Conservation (phyloP, 2,329 filamentous ascomycete species). For the Pochonia chlamydosporia region DNA sequence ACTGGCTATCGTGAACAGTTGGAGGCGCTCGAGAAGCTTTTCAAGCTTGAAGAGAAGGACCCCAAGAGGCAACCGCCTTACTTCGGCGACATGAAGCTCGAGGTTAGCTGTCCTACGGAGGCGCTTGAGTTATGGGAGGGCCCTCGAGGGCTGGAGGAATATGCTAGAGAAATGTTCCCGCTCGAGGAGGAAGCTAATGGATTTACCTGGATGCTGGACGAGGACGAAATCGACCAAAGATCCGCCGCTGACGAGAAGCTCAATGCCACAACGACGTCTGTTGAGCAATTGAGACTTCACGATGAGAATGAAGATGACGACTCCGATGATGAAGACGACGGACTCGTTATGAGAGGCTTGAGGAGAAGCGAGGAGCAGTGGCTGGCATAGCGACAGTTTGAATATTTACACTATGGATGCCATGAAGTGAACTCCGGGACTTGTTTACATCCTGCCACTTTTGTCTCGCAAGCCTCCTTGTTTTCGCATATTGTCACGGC, state of each 20-base stretch:
- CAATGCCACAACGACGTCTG: slow-evolving; percentile 27
- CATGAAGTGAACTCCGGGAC: slow-evolving; percentile 5
- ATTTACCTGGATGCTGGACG: slow-evolving; percentile 79
- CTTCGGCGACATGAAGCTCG: slow-evolving; percentile 53
- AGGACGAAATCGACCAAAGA: slow-evolving; percentile 33
- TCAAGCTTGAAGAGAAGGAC: slow-evolving; percentile 45
- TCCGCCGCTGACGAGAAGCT: slow-evolving; percentile 28
- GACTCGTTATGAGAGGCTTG: slow-evolving; percentile 49
- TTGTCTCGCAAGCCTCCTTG: too few relatives aligned
- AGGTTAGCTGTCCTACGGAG: slow-evolving; percentile 62
- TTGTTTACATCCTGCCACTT: not conserved
- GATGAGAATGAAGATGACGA: slow-evolving; percentile 38
- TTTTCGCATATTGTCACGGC: not conserved
- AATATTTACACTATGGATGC: not conserved
- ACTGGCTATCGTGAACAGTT: slow-evolving; percentile 85
- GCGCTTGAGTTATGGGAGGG: slow-evolving; percentile 87
- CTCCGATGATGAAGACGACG: slow-evolving; percentile 50
- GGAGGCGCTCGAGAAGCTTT: slow-evolving; percentile 59
- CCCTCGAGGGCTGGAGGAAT: slow-evolving; percentile 85
- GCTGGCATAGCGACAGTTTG: slow-evolving; percentile 37
- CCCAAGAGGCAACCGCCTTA: slow-evolving; percentile 55
- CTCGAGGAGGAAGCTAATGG: slow-evolving; percentile 94
- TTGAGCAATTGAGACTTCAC: slow-evolving; percentile 34
- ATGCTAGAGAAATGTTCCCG: slow-evolving; percentile 88
- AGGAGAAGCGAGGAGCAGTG: slow-evolving; percentile 55